phyloP scores from a whole-genome alignment of 2,329 filamentous ascomycete species.

The Pestalotiopsis sp. region DNA sequence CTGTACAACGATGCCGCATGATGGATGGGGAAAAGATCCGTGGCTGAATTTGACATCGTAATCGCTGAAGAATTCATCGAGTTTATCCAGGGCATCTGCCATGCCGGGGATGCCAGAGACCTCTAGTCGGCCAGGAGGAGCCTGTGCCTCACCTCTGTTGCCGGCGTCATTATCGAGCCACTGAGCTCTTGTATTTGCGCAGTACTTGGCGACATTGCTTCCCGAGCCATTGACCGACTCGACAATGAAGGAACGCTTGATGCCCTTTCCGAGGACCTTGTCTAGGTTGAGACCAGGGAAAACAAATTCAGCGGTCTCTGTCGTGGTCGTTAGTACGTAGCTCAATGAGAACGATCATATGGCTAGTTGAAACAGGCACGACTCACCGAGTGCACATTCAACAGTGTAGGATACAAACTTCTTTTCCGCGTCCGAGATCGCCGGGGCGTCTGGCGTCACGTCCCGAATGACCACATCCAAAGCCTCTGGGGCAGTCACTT shows the following conservation, averaged over 20 bases:
- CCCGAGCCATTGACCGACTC: slow-evolving; percentile 55
- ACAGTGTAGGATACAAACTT: slow-evolving; percentile 30
- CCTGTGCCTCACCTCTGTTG: slow-evolving; percentile 14
- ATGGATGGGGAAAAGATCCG: slow-evolving; percentile 33
- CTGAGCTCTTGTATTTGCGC: slow-evolving; percentile 37
- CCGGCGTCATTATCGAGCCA: slow-evolving; percentile 35
- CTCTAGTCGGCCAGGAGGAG: slow-evolving; percentile 37
- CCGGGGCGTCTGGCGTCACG: slow-evolving; percentile 41
- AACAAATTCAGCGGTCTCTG: slow-evolving; percentile 67
- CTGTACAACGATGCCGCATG: slow-evolving; percentile 71
- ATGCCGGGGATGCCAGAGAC: slow-evolving; percentile 69
- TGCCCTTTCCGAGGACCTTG: slow-evolving; percentile 55
- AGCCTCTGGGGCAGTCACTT: slow-evolving; percentile 50
- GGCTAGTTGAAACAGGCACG: background rate
- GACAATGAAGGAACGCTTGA: slow-evolving; percentile 62
- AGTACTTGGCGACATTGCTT: slow-evolving; percentile 46
- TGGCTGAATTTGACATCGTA: slow-evolving; percentile 47
- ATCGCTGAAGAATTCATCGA: slow-evolving; percentile 67
- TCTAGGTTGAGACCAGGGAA: slow-evolving; percentile 73
- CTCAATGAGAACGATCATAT: background rate
- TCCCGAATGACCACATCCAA: slow-evolving; percentile 63
- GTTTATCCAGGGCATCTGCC: slow-evolving; percentile 58
- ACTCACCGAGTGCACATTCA: slow-evolving; percentile 28
- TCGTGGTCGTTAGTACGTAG: background rate
- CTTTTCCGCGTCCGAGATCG: slow-evolving; percentile 30